Percentiles rank a stretch among this genome's conserved stretches.
Evolutionary conservation across 2,329 filamentous ascomycete species (phyloP).

Genomic region (Cladosporium sp.): DNA sequence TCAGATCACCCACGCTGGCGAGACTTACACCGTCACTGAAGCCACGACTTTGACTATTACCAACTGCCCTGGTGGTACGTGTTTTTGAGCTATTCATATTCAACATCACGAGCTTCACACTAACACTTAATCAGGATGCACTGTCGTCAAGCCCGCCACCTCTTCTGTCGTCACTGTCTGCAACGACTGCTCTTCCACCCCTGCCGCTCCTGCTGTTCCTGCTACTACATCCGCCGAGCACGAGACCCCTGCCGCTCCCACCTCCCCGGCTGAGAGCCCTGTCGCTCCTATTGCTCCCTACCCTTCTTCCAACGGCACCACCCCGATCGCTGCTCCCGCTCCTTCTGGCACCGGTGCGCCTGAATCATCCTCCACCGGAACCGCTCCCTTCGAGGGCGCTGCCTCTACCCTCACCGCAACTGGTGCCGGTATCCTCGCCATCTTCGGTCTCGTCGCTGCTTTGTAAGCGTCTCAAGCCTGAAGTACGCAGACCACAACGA

Average conservation of each 20-base stretch:
- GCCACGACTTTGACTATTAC: constrained; percentile 31
- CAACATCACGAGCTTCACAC: background rate
- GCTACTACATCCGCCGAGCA: constrained; percentile 13
- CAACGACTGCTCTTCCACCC: constrained; percentile 23
- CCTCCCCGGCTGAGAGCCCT: constrained; percentile 14
- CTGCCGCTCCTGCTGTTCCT: constrained; percentile 9
- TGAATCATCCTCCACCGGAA: constrained; percentile 27
- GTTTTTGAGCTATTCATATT: background rate
- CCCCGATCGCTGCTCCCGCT: constrained; percentile 17
- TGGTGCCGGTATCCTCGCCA: constrained; percentile 55
- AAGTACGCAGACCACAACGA: background rate
- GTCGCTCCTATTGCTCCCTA: constrained; percentile 24
- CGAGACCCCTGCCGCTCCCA: constrained; percentile 8
- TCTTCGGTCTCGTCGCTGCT: constrained; percentile 53
- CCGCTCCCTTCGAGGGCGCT: constrained; percentile 52
- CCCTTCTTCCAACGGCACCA: constrained; percentile 32
- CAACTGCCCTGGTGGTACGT: constrained; percentile 33
- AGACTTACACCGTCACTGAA: constrained; percentile 31
- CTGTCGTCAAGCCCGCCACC: constrained; percentile 55
- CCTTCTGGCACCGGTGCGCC: constrained; percentile 23
- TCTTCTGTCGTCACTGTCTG: constrained; percentile 49
- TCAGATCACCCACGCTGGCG: constrained; percentile 30
- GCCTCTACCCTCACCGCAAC: constrained; percentile 52
- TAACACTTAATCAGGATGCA: constrained; percentile 29
- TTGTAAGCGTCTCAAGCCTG: constrained; percentile 9